Conservation (phyloP, 83 land plant species). For the Picea mariana region DNA sequence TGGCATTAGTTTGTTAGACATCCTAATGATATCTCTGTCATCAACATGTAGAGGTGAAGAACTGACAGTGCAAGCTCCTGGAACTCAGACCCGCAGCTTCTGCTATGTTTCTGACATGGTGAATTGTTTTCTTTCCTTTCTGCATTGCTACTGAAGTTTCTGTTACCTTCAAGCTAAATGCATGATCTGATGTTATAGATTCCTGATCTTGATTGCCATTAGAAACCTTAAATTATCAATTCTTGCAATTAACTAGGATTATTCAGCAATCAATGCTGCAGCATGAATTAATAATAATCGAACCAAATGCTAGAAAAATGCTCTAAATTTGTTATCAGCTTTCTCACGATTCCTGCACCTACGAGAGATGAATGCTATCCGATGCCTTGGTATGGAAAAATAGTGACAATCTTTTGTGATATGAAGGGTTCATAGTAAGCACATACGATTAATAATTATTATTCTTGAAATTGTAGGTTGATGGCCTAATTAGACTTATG, state of each 20-base stretch:
- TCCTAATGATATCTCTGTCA: neutral
- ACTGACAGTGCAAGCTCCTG: slow-evolving; percentile 40
- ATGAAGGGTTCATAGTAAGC: neutral
- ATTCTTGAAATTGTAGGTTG: slow-evolving; percentile 22
- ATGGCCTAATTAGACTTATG: slow-evolving; percentile 38
- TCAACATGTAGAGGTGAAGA: slow-evolving; percentile 45
- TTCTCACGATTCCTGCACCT: no score
- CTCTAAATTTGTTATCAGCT: no score
- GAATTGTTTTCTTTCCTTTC: neutral
- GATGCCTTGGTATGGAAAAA: neutral
- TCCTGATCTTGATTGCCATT: neutral
- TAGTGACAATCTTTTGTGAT: neutral
- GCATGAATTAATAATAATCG: no score
- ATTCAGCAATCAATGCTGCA: no score
- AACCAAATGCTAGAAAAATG: no score
- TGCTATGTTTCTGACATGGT: slow-evolving; percentile 38
- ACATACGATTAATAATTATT: neutral
- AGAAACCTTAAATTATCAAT: neutral
- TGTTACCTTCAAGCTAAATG: neutral
- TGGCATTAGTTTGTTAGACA: neutral
- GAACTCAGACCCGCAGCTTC: slow-evolving; percentile 37
- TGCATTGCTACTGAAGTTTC: neutral
- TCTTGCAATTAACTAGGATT: no score
- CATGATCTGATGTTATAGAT: slow-evolving; percentile 1
- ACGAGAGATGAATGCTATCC: neutral